Evolutionary conservation across 2,329 filamentous ascomycete genomes (phyloP).

Genomic region (Aspergillus alliaceus): DNA sequence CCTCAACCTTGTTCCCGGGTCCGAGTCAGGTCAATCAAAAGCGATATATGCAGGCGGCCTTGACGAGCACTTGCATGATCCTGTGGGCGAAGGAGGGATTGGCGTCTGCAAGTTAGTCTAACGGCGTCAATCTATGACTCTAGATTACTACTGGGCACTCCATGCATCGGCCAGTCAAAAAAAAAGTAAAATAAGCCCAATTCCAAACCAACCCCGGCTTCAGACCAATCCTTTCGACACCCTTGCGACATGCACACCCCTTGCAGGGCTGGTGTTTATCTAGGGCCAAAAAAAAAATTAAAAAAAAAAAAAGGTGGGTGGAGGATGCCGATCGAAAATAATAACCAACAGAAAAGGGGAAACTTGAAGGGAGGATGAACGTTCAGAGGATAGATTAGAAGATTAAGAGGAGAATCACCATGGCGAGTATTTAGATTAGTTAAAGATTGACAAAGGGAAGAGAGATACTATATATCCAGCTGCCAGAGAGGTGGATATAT

Average conservation of each 20-base stretch:
- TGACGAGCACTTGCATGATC: slow-evolving; percentile 31
- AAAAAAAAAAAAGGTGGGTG: too few species aligned
- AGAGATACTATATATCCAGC: too few species aligned
- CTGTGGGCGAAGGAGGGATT: slow-evolving; percentile 17
- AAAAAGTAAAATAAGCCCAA: background rate
- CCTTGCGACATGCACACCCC: slow-evolving; percentile 18
- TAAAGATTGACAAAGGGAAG: too few species aligned
- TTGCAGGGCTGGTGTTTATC: slow-evolving; percentile 18
- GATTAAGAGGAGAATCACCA: background rate
- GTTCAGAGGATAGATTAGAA: background rate
- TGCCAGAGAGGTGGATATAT: too few species aligned
- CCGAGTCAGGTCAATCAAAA: slow-evolving; percentile 14
- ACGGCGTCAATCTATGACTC: slow-evolving; percentile 18
- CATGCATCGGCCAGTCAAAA: slow-evolving; percentile 16
- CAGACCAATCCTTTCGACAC: slow-evolving; percentile 10
- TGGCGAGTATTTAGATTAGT: too few species aligned
- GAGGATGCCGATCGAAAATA: background rate
- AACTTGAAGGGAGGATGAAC: background rate
- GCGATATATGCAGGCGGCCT: slow-evolving; percentile 26
- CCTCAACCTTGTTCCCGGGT: slow-evolving; percentile 10
- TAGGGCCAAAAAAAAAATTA: slow-evolving; percentile 16
- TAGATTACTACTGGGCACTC: slow-evolving; percentile 15
- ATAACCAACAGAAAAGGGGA: background rate
- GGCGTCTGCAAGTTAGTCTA: slow-evolving; percentile 14
- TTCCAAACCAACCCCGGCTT: slow-evolving; percentile 7